Conservation (phyloP, 257 asterid species). For the Solanum arcanum region DNA sequence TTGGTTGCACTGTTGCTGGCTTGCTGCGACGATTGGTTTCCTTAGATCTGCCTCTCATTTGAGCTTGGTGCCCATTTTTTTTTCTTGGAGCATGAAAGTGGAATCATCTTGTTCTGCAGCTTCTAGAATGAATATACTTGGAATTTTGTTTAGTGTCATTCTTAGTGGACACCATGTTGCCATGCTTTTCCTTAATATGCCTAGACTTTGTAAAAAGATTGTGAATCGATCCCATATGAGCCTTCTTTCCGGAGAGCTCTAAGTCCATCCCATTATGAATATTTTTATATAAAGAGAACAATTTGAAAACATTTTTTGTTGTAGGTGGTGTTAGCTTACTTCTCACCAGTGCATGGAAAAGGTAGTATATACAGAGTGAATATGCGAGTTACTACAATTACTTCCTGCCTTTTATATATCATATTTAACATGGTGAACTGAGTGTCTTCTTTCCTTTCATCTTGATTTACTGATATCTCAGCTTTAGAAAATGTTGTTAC, state of each 20-base stretch:
- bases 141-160: background rate
- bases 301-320: background rate
- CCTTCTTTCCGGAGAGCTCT: background rate
- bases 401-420: background rate
- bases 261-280: background rate
- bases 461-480: background rate
- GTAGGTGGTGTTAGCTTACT: background rate
- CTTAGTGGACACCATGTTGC: background rate
- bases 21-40: background rate
- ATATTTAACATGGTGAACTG: background rate
- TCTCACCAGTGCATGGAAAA: background rate
- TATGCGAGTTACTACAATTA: background rate
- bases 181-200: background rate
- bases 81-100: background rate
- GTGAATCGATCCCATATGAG: background rate
- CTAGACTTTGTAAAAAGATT: background rate
- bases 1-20: background rate
- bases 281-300: background rate
- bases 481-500: background rate
- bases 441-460: background rate
- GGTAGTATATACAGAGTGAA: background rate
- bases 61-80: background rate
- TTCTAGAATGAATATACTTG: background rate
- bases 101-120: background rate
- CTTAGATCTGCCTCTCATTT: background rate